phyloP scores from a whole-genome alignment of 2,329 filamentous ascomycete genomes.

The Trichoderma citrinoviride region DNA sequence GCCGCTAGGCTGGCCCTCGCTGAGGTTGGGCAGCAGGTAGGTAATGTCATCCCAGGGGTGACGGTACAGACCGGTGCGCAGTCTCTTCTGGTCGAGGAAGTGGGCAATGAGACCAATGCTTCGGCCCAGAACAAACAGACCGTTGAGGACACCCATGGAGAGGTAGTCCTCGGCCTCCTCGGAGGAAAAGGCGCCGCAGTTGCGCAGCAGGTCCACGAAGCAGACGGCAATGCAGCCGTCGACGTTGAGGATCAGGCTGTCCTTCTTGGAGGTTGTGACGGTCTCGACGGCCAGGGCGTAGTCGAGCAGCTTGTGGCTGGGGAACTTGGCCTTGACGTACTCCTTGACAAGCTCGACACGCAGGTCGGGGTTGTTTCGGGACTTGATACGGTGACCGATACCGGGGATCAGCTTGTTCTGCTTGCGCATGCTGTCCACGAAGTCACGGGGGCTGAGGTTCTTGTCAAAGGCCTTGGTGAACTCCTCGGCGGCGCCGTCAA shows the following conservation, averaged over 20 bases:
- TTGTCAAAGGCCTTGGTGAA: conserved; percentile 98
- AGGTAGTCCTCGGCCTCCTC: conserved; percentile 99
- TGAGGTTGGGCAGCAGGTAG: conserved; percentile 81
- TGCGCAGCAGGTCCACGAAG: conserved; percentile 96
- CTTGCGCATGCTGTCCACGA: conserved; percentile 98
- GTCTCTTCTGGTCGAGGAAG: conserved; percentile 99
- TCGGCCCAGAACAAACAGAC: conserved; percentile 95
- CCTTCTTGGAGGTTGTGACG: conserved; percentile 99
- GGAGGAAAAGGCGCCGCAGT: conserved; percentile 92
- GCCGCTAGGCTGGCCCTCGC: conserved; percentile 66
- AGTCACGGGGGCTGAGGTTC: conserved; percentile 96
- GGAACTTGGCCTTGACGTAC: conserved; percentile 97
- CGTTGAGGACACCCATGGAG: conserved; percentile 98
- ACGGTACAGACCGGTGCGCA: conserved; percentile 96
- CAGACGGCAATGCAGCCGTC: conserved; percentile 97
- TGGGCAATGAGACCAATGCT: conserved; percentile 99
- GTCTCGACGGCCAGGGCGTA: conserved; percentile 97
- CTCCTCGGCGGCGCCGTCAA: conserved; percentile 96
- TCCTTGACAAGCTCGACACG: conserved; percentile 99
- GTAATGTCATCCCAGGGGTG: conserved; percentile 99
- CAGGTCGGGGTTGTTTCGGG: conserved; percentile 98
- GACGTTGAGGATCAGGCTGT: conserved; percentile 99
- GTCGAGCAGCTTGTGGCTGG: conserved; percentile 95
- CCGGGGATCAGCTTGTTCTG: conserved; percentile 99
- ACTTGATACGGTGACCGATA: conserved; percentile 99